Conservation (phyloP, 1,139 yeast species). For the Yamadazyma aaseri region DNA sequence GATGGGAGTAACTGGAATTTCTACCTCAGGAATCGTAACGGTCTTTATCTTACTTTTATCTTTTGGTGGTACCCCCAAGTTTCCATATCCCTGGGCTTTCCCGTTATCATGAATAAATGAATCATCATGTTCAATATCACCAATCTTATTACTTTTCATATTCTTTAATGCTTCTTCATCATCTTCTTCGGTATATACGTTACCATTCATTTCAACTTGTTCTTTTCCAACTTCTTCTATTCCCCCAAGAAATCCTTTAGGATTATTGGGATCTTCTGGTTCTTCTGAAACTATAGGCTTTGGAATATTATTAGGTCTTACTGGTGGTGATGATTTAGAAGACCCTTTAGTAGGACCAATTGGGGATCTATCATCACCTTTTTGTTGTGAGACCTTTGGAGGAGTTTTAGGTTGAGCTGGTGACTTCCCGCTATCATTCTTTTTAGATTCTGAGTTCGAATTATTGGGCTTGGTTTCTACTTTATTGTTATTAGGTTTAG, state of each 20-base stretch:
- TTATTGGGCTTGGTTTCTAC: neutral
- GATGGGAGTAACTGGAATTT: slow-evolving; percentile 17
- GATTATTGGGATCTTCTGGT: slow-evolving; percentile 12
- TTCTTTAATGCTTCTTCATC: slow-evolving; percentile 15
- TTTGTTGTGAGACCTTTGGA: too few relatives aligned
- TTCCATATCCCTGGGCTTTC: slow-evolving; percentile 57
- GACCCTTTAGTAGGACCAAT: too few relatives aligned
- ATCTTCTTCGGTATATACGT: slow-evolving; percentile 16
- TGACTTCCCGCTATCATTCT: neutral
- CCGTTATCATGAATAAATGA: slow-evolving; percentile 10
- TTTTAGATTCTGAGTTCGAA: neutral
- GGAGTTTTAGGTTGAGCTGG: neutral
- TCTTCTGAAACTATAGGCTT: slow-evolving; percentile 4
- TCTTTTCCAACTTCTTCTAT: slow-evolving; percentile 19
- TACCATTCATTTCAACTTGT: slow-evolving; percentile 17
- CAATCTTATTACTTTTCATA: slow-evolving; percentile 12
- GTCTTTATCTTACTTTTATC: slow-evolving; percentile 12
- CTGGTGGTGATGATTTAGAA: too few relatives aligned
- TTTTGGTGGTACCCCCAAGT: slow-evolving; percentile 32
- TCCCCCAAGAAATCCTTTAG: slow-evolving; percentile 24
- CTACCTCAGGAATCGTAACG: slow-evolving; percentile 18
- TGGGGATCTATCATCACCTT: too few relatives aligned
- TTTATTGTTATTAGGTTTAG: slow-evolving; percentile 3
- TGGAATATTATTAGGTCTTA: slow-evolving; percentile 7
- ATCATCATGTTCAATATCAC: slow-evolving; percentile 15